A percentile compares a stretch with the other conserved stretches of the same genome.
phyloP scores from a whole-genome alignment of 805 yeast species.

The Monosporozyma aerobia region DNA sequence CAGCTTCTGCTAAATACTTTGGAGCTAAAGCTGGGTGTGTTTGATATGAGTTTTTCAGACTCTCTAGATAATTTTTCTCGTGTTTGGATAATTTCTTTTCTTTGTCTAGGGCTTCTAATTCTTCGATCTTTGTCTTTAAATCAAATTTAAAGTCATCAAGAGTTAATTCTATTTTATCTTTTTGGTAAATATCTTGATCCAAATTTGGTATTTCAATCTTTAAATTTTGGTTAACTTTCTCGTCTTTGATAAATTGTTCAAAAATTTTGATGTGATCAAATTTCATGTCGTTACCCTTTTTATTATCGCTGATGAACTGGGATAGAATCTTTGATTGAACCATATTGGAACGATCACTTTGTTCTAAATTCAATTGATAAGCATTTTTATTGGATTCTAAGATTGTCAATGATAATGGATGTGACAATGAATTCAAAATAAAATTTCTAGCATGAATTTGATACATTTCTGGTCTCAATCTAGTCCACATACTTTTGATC shows the following conservation, averaged over 20 bases:
- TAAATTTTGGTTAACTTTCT: constrained; percentile 5
- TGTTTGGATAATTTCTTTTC: constrained; percentile 17
- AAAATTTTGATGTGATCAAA: constrained; percentile 17
- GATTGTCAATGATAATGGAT: constrained; percentile 24
- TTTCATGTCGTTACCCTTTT: constrained; percentile 3
- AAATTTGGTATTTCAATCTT: constrained; percentile 10
- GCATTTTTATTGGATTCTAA: constrained; percentile 13
- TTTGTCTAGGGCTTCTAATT: constrained; percentile 12
- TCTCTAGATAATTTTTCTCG: constrained; percentile 27
- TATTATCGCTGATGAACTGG: constrained; percentile 1
- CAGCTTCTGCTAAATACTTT: constrained; percentile 32
- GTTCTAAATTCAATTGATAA: constrained; percentile 13
- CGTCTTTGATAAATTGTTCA: constrained; percentile 12
- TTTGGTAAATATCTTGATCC: constrained; percentile 7
- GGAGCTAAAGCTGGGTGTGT: constrained; percentile 28
- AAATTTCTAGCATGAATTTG: constrained; percentile 23
- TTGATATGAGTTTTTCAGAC: constrained; percentile 29
- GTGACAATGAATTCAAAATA: constrained; percentile 11
- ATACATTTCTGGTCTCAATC: constrained; percentile 27
- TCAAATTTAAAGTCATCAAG: constrained; percentile 25
- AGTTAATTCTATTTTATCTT: constrained; percentile 11
- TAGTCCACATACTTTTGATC: constrained; percentile 11
- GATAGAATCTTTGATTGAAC: constrained; percentile 7
- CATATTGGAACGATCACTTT: constrained; percentile 12
- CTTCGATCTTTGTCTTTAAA: constrained; percentile 16